phyloP scores from a whole-genome alignment of 371 early-diverging fungal genomes.

The Capillidium heterosporum region DNA sequence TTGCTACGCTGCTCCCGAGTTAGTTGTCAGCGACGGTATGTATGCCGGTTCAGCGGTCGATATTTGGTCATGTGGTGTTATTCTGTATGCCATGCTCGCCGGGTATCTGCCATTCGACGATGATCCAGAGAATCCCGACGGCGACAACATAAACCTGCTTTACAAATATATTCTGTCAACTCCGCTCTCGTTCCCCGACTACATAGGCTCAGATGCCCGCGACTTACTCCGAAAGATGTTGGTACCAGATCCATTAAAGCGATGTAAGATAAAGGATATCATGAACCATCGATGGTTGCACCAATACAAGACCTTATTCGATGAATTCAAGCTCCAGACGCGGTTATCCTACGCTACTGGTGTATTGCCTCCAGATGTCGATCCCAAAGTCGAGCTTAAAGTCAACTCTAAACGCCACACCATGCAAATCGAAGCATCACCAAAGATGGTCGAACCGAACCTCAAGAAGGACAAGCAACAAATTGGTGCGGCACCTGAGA shows the following conservation, averaged over 20 bases:
- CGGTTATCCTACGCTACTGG: constrained; percentile 11
- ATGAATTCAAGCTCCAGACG: constrained; percentile 10
- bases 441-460: background rate
- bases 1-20: constrained; percentile 95
- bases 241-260: constrained; percentile 69
- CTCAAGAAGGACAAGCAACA: background rate
- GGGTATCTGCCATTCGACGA: constrained; percentile 99
- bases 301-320: constrained; percentile 10
- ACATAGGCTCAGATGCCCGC: constrained; percentile 61
- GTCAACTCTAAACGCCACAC: constrained; percentile 14
- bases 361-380: constrained; percentile 7
- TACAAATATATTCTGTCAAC: constrained; percentile 91
- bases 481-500: background rate
- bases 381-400: constrained; percentile 3
- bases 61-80: constrained; percentile 90
- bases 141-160: constrained; percentile 87
- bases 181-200: constrained; percentile 73
- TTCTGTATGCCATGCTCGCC: constrained; percentile 89
- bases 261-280: constrained; percentile 75
- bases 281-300: constrained; percentile 22
- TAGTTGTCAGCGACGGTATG: constrained; percentile 83
- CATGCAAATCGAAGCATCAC: constrained; percentile 10
- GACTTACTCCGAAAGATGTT: constrained; percentile 77
- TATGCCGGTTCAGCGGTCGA: constrained; percentile 94
- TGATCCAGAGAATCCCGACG: constrained; percentile 91